Base-by-base conservation (phyloP, 371 early-diverging fungal genomes). In the Rhizopus arrhizus region DNA sequence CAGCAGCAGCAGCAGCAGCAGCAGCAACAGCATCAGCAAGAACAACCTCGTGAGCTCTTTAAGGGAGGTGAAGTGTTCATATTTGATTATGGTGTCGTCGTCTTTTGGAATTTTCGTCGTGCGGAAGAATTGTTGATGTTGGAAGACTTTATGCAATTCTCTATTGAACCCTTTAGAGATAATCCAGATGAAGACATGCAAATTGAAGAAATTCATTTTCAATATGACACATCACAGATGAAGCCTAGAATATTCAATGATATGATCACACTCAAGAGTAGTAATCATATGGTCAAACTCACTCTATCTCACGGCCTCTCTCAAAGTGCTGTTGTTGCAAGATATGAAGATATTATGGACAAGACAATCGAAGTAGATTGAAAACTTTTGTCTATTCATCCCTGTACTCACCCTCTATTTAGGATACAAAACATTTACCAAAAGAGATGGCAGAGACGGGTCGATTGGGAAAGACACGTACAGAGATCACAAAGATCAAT, bases 71-170 rank as follows among this genome's bases (percentile, higher is more conserved):
- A 92, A 65, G 72, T 91, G 10, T 92, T 91, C 60, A 75, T 91
- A 50, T 97, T 96, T 66, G 96, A 95, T 64, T 96, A 95, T 67
- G 96, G 98, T 31, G 96, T 95, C 6, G 91, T 93, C 2, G 97
- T 96, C 1, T 88, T 95, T 62, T 98, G 98, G 98, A 95, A 95
- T 36, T 88, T 98, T 66, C 85, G 86, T n/a, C 87, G 91, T 56
- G 82, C 81, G 32, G 93, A 96, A 62, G 98, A 97, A 69, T 58
- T 80, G 28, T 69, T 82, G 59, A 83, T 95, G 65, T 69, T 97
- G 58, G 77, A 79, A n/a, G 89, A 91, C 53, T 66, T 94, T n/a
- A 65, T 78, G 38, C 70, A 81, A 48, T 81, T 86, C 55, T 76
- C 70, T 0, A 63, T 77, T 35, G 69, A 69, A 16, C 70, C 78